Evolutionary conservation across 805 yeast species (phyloP).

Genomic region (Danielia oregonensis): DNA sequence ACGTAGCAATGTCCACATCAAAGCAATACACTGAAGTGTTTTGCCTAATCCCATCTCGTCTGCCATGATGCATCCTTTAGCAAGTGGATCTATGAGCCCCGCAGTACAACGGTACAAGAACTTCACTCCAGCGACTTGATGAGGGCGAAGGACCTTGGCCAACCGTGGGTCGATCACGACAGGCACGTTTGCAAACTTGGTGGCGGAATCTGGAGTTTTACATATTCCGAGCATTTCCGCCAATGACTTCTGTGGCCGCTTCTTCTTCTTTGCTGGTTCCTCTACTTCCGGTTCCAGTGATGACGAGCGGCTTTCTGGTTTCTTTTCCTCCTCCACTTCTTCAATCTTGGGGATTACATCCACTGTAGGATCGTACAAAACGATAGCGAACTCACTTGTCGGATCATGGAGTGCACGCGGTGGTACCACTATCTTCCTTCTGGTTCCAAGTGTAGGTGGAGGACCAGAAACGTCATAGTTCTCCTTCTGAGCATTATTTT

Average conservation of each 20-base stretch:
- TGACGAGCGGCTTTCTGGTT: conserved; percentile 8
- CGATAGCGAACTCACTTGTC: conserved; percentile 86
- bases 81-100: conserved; percentile 76
- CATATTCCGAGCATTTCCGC: conserved; percentile 78
- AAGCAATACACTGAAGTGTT: conserved; percentile 81
- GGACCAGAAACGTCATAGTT: conserved; percentile 36
- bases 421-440: conserved; percentile 62
- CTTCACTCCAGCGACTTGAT: conserved; percentile 93
- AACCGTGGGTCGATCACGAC: conserved; percentile 92
- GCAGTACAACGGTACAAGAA: conserved; percentile 88
- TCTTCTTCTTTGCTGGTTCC: conserved; percentile 23
- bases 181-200: conserved; percentile 78
- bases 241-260: conserved; percentile 58
- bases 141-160: conserved; percentile 85
- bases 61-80: conserved; percentile 97
- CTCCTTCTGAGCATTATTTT: conserved; percentile 28
- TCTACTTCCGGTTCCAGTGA: conserved; percentile 10
- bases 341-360: conserved; percentile 49
- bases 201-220: conserved; percentile 43
- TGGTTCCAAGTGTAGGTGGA: conserved; percentile 85
- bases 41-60: conserved; percentile 97
- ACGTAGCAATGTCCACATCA: conserved; percentile 86
- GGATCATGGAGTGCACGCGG: conserved; percentile 97
- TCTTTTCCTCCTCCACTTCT: conserved; percentile 18
- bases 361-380: conserved; percentile 90